phyloP scores from a whole-genome alignment of 225 moss, liverwort and hornwort species.

The Straminergon stramineum region DNA sequence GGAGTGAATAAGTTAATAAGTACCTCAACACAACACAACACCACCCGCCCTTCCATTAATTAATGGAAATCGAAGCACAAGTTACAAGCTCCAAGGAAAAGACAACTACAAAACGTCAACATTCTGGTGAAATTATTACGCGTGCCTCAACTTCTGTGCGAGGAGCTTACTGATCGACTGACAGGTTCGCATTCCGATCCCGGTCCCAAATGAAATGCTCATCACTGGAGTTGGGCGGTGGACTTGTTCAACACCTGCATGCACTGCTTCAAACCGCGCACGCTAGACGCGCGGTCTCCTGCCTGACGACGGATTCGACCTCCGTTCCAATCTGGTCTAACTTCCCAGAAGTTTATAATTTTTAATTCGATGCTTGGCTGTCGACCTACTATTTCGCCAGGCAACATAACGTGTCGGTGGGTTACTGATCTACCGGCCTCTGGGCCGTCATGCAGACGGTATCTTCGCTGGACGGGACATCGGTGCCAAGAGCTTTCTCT shows the following conservation, averaged over 20 bases:
- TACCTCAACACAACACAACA: neutral
- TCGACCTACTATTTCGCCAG: neutral
- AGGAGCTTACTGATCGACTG: neutral
- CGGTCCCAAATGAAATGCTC: neutral
- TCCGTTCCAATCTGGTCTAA: neutral
- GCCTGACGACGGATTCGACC: neutral
- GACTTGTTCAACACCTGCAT: slow-evolving; percentile 3
- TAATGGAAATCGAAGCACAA: neutral
- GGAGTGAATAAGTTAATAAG: neutral
- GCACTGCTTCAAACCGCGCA: too few relatives aligned
- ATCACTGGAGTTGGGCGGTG: neutral
- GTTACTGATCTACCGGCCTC: neutral
- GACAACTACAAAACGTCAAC: neutral
- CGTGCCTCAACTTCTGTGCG: neutral
- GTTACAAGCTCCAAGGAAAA: neutral
- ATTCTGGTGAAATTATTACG: neutral
- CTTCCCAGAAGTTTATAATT: neutral
- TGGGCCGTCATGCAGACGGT: neutral
- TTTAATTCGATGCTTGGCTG: neutral
- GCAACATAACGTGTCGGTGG: slow-evolving; percentile 8
- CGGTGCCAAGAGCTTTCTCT: neutral
- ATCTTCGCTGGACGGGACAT: neutral
- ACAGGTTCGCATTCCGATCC: neutral
- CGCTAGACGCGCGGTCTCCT: neutral
- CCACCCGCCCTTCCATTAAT: too few relatives aligned